These are phyloP conservation scores for Lolium rigidum DNA, from an alignment of 176 grass and related monocot genomes.

Conservation along the genomic window DNA sequence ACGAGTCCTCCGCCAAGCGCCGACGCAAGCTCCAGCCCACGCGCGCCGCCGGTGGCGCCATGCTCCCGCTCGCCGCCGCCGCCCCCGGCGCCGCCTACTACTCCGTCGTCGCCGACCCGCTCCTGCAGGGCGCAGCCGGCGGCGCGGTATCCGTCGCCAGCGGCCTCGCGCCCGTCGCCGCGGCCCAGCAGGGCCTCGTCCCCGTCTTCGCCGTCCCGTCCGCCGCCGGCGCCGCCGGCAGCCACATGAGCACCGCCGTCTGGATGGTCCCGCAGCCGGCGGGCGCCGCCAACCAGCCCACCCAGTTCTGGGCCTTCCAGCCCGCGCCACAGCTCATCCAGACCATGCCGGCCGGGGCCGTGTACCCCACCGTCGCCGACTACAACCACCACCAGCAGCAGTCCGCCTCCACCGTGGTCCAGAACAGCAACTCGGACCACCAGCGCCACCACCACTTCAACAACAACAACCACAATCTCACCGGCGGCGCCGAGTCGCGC, in stretches of 20 bases:
- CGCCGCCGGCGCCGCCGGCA: neutral
- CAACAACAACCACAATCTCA: constrained; percentile 40
- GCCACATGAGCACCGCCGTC: constrained; percentile 72
- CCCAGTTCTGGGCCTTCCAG: constrained; percentile 86
- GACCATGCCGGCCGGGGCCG: constrained; percentile 44
- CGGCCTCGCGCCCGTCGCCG: constrained; percentile 71
- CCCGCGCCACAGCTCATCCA: constrained; percentile 73
- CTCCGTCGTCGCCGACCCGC: constrained; percentile 73
- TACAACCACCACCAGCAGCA: constrained; percentile 35
- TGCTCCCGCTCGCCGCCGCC: constrained; percentile 32
- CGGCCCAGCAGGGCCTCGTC: constrained; percentile 59
- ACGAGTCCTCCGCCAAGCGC: constrained; percentile 67
- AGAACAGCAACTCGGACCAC: constrained; percentile 44
- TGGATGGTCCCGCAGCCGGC: constrained; percentile 81
- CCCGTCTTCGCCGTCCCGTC: constrained; percentile 72
- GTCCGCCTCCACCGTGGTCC: constrained; percentile 33
- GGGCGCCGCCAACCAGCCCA: constrained; percentile 35
- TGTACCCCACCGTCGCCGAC: constrained; percentile 49
- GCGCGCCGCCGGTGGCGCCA: constrained; percentile 26
- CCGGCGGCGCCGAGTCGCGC: constrained; percentile 40
- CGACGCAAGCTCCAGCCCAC: constrained; percentile 91
- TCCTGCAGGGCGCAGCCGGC: constrained; percentile 63
- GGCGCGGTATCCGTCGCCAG: constrained; percentile 68
- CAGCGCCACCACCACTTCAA: neutral
- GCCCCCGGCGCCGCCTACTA: constrained; percentile 55